Evolutionary conservation across 495 filamentous ascomycete species (phyloP).

Genomic region (Xylaria longipes): DNA sequence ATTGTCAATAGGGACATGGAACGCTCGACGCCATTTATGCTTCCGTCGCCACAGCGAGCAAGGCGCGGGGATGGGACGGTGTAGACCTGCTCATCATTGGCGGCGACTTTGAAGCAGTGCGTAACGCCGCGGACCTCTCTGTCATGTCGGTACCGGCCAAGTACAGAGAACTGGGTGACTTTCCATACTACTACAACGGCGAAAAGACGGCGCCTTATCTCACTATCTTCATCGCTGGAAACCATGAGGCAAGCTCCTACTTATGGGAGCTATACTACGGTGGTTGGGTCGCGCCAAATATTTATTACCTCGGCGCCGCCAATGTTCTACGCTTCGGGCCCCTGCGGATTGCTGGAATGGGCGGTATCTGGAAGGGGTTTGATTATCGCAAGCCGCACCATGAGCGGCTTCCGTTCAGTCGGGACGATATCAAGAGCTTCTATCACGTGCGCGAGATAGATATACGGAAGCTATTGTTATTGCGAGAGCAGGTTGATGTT

Average conservation of each 20-base stretch:
- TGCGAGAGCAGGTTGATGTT: constrained; percentile 83
- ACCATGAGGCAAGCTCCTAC: constrained; percentile 90
- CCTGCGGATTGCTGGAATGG: constrained; percentile 86
- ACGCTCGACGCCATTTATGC: constrained; percentile 89
- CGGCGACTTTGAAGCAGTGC: constrained; percentile 90
- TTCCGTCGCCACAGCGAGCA: constrained; percentile 66
- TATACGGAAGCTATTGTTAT: constrained; percentile 83
- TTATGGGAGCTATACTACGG: constrained; percentile 93
- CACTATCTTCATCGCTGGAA: constrained; percentile 91
- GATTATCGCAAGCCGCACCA: constrained; percentile 82
- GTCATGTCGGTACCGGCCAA: constrained; percentile 86
- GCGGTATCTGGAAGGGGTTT: constrained; percentile 89
- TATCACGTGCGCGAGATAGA: constrained; percentile 94
- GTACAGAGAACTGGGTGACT: constrained; percentile 85
- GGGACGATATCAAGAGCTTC: constrained; percentile 72
- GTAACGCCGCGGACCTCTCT: constrained; percentile 84
- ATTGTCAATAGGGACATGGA: constrained; percentile 75
- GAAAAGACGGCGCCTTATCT: constrained; percentile 76
- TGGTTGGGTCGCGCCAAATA: constrained; percentile 95
- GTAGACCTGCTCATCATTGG: constrained; percentile 88
- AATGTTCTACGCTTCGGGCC: constrained; percentile 83
- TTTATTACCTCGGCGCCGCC: constrained; percentile 93
- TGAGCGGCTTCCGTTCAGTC: constrained; percentile 85
- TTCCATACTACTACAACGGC: constrained; percentile 91
- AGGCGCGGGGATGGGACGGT: constrained; percentile 71